Evolutionary conservation across 352 stramenopile genomes (phyloP), one percentile per base, ranked within the genome.

Genomic region (Phytophthora pisi): DNA sequence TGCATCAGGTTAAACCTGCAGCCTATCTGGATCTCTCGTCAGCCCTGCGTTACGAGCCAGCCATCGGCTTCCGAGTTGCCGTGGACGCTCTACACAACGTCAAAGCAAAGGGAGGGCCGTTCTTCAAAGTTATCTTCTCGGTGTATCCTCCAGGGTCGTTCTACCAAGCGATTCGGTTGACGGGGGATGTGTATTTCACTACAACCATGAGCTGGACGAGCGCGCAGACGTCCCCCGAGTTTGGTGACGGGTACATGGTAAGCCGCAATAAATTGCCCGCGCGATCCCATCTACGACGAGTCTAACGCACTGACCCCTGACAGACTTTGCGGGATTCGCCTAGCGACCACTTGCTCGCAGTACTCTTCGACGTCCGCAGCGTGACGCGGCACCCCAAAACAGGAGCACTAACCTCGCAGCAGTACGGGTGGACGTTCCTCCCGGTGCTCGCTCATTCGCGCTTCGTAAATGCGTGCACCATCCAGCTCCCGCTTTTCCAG

Each of bases 11-110:
- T 1, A 92, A 90, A 51, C 86, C 86, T 24, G 40, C 42, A 18
- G 50, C 52, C 8, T 87, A 80, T 28, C 57, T 92, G 15, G 68
- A 88, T n/a, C 63, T 89, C 18, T 57, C 61, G 9, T 64, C n/a
- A 28, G 73, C 70, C 4, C 90, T 90, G 40, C 58, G 43, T 24
- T 94, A 91, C 46, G 67, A 81, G 5, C 68, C 84, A 26, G 51
- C 72, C 15, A 82, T 94, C 20, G 86, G 86, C 3, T 92, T 94
- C 43, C 84, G 84, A 5, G 59, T 91, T 43, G 71, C 86, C 13
- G 52, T 94, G 15, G 86, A 94, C 49, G 75, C 81, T 5, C 54
- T 91, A n/a, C 67, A 89, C 61, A 91, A 91, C 51, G 57, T 89
- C 9, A 89, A 86, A 59, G n/a, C 65, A 31, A 91, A 89, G 34